These are phyloP conservation scores for Ceratonia siliqua DNA, from an alignment of 306 rosid genomes.

Conservation along the genomic window DNA sequence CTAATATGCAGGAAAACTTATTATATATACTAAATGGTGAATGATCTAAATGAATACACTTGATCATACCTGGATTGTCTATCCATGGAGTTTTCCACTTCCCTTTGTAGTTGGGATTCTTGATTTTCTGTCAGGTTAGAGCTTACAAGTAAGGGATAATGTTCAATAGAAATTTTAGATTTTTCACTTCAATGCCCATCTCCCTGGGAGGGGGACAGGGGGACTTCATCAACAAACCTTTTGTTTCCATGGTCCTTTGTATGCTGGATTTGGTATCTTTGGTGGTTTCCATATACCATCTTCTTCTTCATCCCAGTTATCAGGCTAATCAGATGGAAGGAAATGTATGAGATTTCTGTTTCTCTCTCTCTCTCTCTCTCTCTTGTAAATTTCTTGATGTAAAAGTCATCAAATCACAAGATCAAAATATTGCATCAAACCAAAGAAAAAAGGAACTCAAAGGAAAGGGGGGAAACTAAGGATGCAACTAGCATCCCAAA, in stretches of 20 bases:
- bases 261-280: slow-evolving; percentile 93
- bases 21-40: slow-evolving; percentile 6
- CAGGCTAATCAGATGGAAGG: slow-evolving; percentile 58
- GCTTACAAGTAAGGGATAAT: slow-evolving; percentile 31
- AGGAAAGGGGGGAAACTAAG: neutral
- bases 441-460: slow-evolving; percentile 11
- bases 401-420: slow-evolving; percentile 13
- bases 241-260: slow-evolving; percentile 91
- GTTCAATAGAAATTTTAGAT: neutral
- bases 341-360: slow-evolving; percentile 10
- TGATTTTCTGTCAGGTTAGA: slow-evolving; percentile 41
- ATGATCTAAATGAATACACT: slow-evolving; percentile 27
- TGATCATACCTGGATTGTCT: slow-evolving; percentile 55
- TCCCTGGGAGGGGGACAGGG: neutral
- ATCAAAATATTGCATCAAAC: slow-evolving; percentile 15
- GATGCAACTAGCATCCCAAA: neutral
- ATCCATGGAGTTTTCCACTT: slow-evolving; percentile 66
- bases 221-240: slow-evolving; percentile 60
- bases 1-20: neutral
- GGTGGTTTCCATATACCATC: slow-evolving; percentile 88
- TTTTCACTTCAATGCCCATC: too few relatives aligned
- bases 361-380: neutral
- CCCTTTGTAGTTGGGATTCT: slow-evolving; percentile 66
- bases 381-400: neutral
- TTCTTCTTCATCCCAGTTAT: slow-evolving; percentile 88